Evolutionary conservation across 1,139 yeast genomes (phyloP).

Genomic region (Pneumocystis oryctolagi): DNA sequence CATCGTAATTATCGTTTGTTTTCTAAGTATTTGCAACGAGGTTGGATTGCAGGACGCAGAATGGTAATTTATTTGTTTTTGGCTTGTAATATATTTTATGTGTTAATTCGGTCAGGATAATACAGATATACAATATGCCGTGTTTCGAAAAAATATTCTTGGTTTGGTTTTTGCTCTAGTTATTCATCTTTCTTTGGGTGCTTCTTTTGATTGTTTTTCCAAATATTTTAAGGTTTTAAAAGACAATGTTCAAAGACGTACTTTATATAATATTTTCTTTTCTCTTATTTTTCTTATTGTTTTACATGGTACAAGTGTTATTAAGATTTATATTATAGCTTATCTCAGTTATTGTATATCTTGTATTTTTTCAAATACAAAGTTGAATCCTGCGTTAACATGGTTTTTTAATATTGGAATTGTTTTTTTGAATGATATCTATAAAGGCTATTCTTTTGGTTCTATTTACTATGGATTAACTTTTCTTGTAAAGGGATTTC

Average conservation of each 20-base stretch:
- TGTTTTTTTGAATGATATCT: constrained; percentile 61
- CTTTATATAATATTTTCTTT: constrained; percentile 53
- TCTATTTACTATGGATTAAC: constrained; percentile 26
- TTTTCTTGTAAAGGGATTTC: constrained; percentile 28
- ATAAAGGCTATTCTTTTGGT: constrained; percentile 41
- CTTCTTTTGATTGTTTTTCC: constrained; percentile 19
- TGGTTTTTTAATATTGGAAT: constrained; percentile 72
- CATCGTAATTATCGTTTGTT: constrained; percentile 63
- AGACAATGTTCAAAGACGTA: constrained; percentile 24
- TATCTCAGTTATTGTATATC: constrained; percentile 42
- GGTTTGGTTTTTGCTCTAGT: constrained; percentile 40
- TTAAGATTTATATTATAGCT: constrained; percentile 48
- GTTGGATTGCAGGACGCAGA: constrained; percentile 30
- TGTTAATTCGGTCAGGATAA: constrained; percentile 34
- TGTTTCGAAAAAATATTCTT: constrained; percentile 68
- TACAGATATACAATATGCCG: constrained; percentile 76
- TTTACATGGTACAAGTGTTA: constrained; percentile 63
- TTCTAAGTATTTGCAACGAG: constrained; percentile 55
- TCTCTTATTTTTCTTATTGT: constrained; percentile 56
- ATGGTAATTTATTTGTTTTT: constrained; percentile 18
- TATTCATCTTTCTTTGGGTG: constrained; percentile 41
- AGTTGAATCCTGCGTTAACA: constrained; percentile 23
- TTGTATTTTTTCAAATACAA: constrained; percentile 23
- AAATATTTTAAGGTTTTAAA: constrained; percentile 14
- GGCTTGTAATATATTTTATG: background rate